Percentiles rank a stretch among this genome's conserved stretches.
Evolutionary conservation across 164 flowering plant genomes (phyloP).

Genomic region (Vitis rotundifolia): DNA sequence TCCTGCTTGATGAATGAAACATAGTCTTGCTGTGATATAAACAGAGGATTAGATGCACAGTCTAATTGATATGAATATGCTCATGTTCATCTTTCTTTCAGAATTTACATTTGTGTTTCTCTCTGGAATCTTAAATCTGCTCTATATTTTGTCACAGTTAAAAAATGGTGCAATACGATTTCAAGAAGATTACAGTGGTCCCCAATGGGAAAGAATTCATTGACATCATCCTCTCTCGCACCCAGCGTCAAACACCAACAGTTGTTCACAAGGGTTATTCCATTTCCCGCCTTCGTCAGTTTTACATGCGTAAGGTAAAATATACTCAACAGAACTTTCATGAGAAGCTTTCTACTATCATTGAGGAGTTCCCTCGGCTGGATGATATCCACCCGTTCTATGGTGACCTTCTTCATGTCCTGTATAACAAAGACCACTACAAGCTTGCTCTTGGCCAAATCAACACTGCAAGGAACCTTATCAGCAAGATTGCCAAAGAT

Average conservation of each 20-base stretch:
- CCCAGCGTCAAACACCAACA: constrained; percentile 86
- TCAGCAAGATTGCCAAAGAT: constrained; percentile 70
- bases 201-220: constrained; percentile 80
- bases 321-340: constrained; percentile 78
- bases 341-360: constrained; percentile 82
- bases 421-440: constrained; percentile 92
- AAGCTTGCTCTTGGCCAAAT: constrained; percentile 90
- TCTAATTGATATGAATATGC: neutral
- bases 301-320: constrained; percentile 90
- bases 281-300: constrained; percentile 72
- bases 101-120: neutral
- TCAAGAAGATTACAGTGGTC: constrained; percentile 83
- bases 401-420: constrained; percentile 84
- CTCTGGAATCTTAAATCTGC: neutral
- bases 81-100: neutral
- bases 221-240: constrained; percentile 82
- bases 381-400: constrained; percentile 89
- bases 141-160: neutral
- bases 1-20: too few relatives aligned
- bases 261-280: constrained; percentile 92
- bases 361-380: constrained; percentile 84
- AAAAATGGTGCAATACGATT: constrained; percentile 88
- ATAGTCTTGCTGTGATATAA: neutral
- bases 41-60: neutral
- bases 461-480: constrained; percentile 79